Base-by-base conservation (phyloP, 176 grass and related monocot genomes). In the Secale cereale region DNA sequence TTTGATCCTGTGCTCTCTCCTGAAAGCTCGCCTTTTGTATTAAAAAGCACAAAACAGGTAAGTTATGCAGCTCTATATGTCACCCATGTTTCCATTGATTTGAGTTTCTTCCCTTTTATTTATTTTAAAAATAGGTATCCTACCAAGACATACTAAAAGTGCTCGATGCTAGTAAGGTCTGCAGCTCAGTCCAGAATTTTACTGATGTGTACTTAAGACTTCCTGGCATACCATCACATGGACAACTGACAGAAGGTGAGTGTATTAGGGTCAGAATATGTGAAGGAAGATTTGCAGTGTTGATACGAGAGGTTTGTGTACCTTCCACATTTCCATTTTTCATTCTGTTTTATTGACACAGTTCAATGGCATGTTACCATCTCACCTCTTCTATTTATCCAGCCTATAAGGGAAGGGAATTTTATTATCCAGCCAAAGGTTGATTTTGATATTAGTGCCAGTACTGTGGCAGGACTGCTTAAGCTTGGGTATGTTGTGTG, bases 381-480 rank as follows among this genome's bases (percentile, higher is more conserved):
- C 4, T 86, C 52, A 57, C 77, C 25, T 70, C 27, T 48, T 88
- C 79, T 79, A 69, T 46, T 64, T 83, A 60, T 87, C 83, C 79
- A 98, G 96, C 96, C 96, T 78, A 95, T 98, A 88, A 83, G 89
- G 82, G 96, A 98, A 79, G 91, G 96, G 54, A 95, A 95, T 85
- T 98, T 98, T 83, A 98, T 98, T 50, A 90, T 98, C 83, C 96
- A 98, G 70, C 96, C 96, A 78, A 98, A 98, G 78, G 96, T 98
- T 76, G 96, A 98, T 78, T 98, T 98, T 83, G 96, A 98, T 92
- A 98, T 98, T 70, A 98, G 93, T 91, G 93, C 91, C 72, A 95
- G 91, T 65, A 98, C 96, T 87, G 96, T 98, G 64, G 87, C 91
- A 83, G 96, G 96, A 40, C 96, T 98, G 87, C 93, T 98, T 81